phyloP scores from a whole-genome alignment of 2,329 filamentous ascomycete species.

The Fusarium brachygibbosum region DNA sequence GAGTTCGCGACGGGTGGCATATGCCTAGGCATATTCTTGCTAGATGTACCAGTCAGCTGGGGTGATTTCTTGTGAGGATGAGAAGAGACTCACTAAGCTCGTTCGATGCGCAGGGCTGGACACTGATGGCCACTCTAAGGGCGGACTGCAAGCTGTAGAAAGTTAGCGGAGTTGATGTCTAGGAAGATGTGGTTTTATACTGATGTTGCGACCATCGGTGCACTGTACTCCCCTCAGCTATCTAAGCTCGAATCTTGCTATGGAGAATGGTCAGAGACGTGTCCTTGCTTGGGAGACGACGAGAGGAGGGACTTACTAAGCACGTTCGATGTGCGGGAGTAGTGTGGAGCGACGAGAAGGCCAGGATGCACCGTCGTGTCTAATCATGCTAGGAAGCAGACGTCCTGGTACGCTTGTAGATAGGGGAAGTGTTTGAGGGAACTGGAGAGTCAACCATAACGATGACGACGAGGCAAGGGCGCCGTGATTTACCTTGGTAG shows the following conservation, averaged over 20 bases:
- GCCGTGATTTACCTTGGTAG: neutral
- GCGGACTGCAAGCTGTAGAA: neutral
- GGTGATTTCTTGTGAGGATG: neutral
- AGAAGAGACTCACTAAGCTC: slow-evolving; percentile 1
- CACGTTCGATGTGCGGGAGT: neutral
- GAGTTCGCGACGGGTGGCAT: too few species aligned
- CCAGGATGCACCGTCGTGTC: too few species aligned
- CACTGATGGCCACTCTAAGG: neutral
- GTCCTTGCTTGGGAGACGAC: too few species aligned
- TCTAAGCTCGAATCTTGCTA: neutral
- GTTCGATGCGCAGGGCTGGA: neutral
- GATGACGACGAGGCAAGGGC: neutral
- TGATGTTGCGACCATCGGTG: slow-evolving; percentile 8
- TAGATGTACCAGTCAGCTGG: neutral
- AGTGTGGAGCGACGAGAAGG: neutral
- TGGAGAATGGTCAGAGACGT: neutral
- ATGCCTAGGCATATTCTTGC: neutral
- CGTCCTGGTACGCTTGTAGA: neutral
- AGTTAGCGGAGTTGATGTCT: neutral
- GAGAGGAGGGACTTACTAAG: neutral
- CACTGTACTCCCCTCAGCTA: neutral
- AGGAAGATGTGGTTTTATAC: neutral
- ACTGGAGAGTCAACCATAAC: neutral
- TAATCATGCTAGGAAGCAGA: neutral
- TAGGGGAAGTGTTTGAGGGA: neutral